These are phyloP conservation scores for Venturia asperata DNA, from an alignment of 2,329 filamentous ascomycete genomes.

Conservation along the genomic window DNA sequence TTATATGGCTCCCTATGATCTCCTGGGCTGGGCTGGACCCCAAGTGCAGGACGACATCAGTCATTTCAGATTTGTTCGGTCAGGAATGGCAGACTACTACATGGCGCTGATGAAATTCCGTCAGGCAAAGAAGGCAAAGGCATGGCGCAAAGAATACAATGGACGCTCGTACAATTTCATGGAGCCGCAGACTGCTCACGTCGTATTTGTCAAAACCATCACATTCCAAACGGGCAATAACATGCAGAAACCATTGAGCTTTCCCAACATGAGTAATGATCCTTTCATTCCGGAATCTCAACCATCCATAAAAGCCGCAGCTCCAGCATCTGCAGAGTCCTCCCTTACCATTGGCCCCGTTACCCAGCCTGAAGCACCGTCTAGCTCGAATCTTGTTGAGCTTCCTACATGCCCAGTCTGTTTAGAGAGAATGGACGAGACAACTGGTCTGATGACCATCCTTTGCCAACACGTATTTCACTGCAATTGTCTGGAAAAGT, in stretches of 20 bases:
- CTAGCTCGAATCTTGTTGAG: slow-evolving; percentile 79
- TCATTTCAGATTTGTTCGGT: slow-evolving; percentile 92
- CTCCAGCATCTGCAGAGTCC: slow-evolving; percentile 30
- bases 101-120: slow-evolving; percentile 94
- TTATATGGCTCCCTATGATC: slow-evolving; percentile 85
- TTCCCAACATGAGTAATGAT: slow-evolving; percentile 57
- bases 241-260: slow-evolving; percentile 41
- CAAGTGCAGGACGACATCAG: slow-evolving; percentile 78
- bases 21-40: slow-evolving; percentile 86
- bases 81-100: slow-evolving; percentile 80
- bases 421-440: slow-evolving; percentile 96
- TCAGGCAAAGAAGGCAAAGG: slow-evolving; percentile 61
- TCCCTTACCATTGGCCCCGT: slow-evolving; percentile 34
- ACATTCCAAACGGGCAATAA: slow-evolving; percentile 62
- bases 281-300: slow-evolving; percentile 46
- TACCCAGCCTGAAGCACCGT: slow-evolving; percentile 59
- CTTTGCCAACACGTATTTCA: slow-evolving; percentile 97
- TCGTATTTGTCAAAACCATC: slow-evolving; percentile 89
- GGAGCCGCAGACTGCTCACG: slow-evolving; percentile 92
- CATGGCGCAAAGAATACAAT: slow-evolving; percentile 83
- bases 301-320: slow-evolving; percentile 21
- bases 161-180: slow-evolving; percentile 88
- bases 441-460: slow-evolving; percentile 88
- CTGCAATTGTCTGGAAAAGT: slow-evolving; percentile 91
- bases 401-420: slow-evolving; percentile 94